These are phyloP conservation scores for Cladophialophora yegresii DNA, from an alignment of 2,329 filamentous ascomycete species.

Conservation along the genomic window DNA sequence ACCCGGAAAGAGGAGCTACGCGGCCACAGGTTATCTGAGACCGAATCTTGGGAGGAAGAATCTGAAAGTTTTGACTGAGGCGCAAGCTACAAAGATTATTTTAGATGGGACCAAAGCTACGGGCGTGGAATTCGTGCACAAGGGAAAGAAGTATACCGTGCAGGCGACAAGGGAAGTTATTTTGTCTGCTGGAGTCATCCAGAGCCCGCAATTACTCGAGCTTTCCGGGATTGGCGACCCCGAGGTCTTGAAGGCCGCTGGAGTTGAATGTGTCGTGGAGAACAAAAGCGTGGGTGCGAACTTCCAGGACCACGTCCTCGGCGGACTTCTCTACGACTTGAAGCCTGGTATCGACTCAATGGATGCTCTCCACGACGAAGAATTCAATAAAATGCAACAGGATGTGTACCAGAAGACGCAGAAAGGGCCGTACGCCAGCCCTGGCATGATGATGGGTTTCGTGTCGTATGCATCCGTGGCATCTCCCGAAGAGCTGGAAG, in stretches of 20 bases:
- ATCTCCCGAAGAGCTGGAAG: conserved; percentile 40
- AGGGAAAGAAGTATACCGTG: conserved; percentile 43
- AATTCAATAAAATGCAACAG: conserved; percentile 41
- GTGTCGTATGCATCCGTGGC: conserved; percentile 43
- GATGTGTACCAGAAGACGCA: conserved; percentile 40
- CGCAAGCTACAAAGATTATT: conserved; percentile 44
- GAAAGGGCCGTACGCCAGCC: conserved; percentile 39
- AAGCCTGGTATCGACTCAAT: conserved; percentile 40
- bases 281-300: conserved; percentile 53
- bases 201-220: conserved; percentile 61
- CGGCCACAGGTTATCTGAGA: conserved; percentile 45
- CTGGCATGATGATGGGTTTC: conserved; percentile 44
- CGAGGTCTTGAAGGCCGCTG: conserved; percentile 44
- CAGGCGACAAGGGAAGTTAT: conserved; percentile 55
- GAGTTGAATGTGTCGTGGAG: conserved; percentile 47
- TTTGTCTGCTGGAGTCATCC: conserved; percentile 59
- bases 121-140: conserved; percentile 49
- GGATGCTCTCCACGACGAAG: conserved; percentile 42
- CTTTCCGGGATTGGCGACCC: conserved; percentile 61
- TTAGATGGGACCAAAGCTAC: conserved; percentile 39
- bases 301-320: conserved; percentile 49
- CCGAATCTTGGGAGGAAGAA: conserved; percentile 47
- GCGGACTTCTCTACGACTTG: conserved; percentile 33
- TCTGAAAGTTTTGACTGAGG: conserved; percentile 50
- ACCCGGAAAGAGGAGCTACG: conserved; percentile 44